A percentile compares a stretch with the other conserved stretches of the same genome.
Evolutionary conservation across 2,329 filamentous ascomycete species (phyloP).

Genomic region (Pseudogymnoascus sp.): DNA sequence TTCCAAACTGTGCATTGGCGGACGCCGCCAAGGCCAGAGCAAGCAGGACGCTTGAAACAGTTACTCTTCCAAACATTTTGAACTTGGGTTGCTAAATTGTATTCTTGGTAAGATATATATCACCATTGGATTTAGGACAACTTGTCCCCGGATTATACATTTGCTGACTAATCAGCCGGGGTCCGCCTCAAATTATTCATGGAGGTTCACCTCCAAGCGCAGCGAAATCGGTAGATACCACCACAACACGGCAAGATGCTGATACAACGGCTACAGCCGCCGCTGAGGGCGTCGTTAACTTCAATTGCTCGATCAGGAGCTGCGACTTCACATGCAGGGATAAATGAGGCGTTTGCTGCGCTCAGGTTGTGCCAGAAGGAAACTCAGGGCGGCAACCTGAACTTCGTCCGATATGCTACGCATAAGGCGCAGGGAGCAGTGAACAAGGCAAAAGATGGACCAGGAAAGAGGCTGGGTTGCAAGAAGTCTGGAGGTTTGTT

Average conservation of each 20-base stretch:
- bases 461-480: constrained; percentile 82
- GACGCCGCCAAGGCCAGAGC: constrained; percentile 38
- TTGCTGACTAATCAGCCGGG: neutral
- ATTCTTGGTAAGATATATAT: neutral
- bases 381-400: constrained; percentile 12
- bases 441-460: constrained; percentile 61
- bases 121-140: neutral
- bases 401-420: constrained; percentile 25
- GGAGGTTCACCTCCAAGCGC: constrained; percentile 4
- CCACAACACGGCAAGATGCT: constrained; percentile 29
- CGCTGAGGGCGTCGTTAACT: constrained; percentile 32
- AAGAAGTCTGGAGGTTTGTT: constrained; percentile 78
- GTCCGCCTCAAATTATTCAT: constrained; percentile 9
- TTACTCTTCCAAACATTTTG: constrained; percentile 3
- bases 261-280: constrained; percentile 37
- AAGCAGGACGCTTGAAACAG: constrained; percentile 43
- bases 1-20: constrained; percentile 76
- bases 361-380: constrained; percentile 17
- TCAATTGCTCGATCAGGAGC: constrained; percentile 19
- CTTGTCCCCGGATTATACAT: neutral
- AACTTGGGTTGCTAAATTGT: neutral
- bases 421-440: constrained; percentile 57
- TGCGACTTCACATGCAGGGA: constrained; percentile 14
- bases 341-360: constrained; percentile 24
- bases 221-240: constrained; percentile 14